Evolutionary conservation across 2,329 filamentous ascomycete genomes (phyloP), one percentile per base, ranked within the genome.

Genomic region (Monosporascus sp.): DNA sequence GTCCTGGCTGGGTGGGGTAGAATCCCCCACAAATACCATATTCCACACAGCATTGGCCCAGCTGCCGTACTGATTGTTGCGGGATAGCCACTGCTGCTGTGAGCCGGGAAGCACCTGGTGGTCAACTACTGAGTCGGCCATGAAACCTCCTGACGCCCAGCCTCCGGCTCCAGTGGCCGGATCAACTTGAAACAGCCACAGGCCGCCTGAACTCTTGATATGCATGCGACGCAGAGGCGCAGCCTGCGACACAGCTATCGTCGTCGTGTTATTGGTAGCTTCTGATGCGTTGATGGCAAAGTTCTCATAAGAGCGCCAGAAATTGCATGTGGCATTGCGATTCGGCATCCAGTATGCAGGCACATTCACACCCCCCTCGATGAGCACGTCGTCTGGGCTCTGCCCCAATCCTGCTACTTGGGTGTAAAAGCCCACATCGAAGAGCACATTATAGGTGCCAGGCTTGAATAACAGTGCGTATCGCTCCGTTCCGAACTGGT

Each of bases 1-100:
- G 15, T 59, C 59, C 48, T 64, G 58, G 47, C 55, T 58, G 3
- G 66, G 66, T n/a, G 65, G 60, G 46, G 60, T 58, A 3, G 53
- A 49, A 22, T 67, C 65, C 6, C 66, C 66, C 6, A 68, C 63
- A 22, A 68, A 68, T 6, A 68, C 66, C 66, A 68, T 68, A 25
- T 68, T 68, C 66, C 66, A 68, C 2, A 68, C 66, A 14, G 58
- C 66, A 37, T 68, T 68, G 1, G 65, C 63, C 66, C 66, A 68
- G 47, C 59, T 65, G 8, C 65, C 66, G 44, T 67, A 68, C 53
- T 47, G 60, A 24, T 65, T 66, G 52, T 68, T 68, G 17, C 66
- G 62, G 14, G 66, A 68, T 14, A 68, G 52, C 66, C 66, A 68
- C 52, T 68, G 66, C 55, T 68, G 66, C 51, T 68, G 66, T 18